Conservation (phyloP, 768 basidiomycete species). For the Chiua virens region DNA sequence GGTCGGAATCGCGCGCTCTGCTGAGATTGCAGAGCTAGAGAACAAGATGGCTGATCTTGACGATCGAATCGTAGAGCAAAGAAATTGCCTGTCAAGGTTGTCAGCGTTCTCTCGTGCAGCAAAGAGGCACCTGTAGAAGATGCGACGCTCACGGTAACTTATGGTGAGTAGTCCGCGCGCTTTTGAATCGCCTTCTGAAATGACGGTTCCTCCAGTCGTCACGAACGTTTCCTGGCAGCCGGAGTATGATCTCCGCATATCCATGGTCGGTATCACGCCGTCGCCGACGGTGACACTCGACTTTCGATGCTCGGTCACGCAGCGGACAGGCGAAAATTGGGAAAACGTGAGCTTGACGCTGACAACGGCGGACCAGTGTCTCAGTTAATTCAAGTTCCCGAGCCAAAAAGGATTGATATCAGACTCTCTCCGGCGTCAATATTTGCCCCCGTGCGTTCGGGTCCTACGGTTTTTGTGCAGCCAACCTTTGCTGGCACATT, state of each 20-base stretch:
- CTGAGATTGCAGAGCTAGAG: conserved; percentile 15
- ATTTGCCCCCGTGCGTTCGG: no score
- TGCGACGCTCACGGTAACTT: conserved; percentile 17
- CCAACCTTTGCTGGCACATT: no score
- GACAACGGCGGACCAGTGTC: conserved; percentile 23
- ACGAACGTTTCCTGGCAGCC: conserved; percentile 19
- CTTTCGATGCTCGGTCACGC: conserved; percentile 30
- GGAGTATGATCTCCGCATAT: conserved; percentile 17
- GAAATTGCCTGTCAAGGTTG: conserved; percentile 2
- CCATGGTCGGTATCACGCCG: conserved; percentile 10
- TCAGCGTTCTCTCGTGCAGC: conserved; percentile 8
- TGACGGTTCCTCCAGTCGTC: conserved; percentile 8
- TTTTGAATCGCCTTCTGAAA: background rate
- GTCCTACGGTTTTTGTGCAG: no score
- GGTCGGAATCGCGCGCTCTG: conserved; percentile 17
- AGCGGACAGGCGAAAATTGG: conserved; percentile 34
- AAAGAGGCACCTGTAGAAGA: conserved; percentile 1
- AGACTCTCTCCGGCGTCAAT: background rate
- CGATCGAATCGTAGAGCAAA: conserved; percentile 12
- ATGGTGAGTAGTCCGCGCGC: conserved; percentile 8
- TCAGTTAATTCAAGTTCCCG: conserved; percentile 20
- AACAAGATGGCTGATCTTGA: conserved; percentile 9
- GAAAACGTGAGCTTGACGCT: conserved; percentile 23
- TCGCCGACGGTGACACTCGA: conserved; percentile 19
- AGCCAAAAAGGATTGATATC: conserved; percentile 19